Evolutionary conservation across 306 rosid species (phyloP), one percentile per base, ranked within the genome.

Genomic region (Cicer pinnatifidum): DNA sequence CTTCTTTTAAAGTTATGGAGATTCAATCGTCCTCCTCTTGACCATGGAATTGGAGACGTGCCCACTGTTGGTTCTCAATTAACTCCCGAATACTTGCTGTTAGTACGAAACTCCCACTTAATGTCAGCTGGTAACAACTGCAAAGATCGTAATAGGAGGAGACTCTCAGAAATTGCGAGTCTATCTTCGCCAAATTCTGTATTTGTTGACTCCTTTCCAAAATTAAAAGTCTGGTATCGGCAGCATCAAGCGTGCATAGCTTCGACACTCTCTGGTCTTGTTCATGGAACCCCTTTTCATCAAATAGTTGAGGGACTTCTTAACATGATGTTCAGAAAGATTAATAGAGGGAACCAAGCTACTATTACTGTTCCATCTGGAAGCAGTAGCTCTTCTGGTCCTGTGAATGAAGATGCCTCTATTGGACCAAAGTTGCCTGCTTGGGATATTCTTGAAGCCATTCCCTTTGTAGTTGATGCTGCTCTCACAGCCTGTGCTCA

Each of bases 221-320:
- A 94, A 82, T 79, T 94, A 48, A 94, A 94, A 85, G 91, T 51
- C 41, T 94, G 99, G 99, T 86, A 94, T 62, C 87, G 95, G 72
- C 99, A 94, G 78, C 99, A 94, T 85, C 97, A 85, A 85, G 99
- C 97, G 37, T 94, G 97, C 63, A 88, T 94, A 82, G 96, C 99
- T 62, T 92, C 99, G 53, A 94, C 97, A 13, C 95, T 91, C 65
- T 90, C 96, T 38, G 99, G 99, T 76, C 93, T 91, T 80, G 96
- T 91, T 64, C 97, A 86, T 51, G 99, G 99, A 78, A 89, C 92
- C 73, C 95, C 96, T 51, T 92, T 91, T 72, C 99, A 94, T 87
- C 97, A 88, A 82, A 88, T 86, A 85, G 96, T 94, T 59, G 99
- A 94, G 81, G 96, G 84, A 70, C 96, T 94, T 82, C 96, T 94